These are phyloP conservation scores for Talaromyces sp. DNA, from an alignment of 2,329 filamentous ascomycete genomes.

Conservation along the genomic window DNA sequence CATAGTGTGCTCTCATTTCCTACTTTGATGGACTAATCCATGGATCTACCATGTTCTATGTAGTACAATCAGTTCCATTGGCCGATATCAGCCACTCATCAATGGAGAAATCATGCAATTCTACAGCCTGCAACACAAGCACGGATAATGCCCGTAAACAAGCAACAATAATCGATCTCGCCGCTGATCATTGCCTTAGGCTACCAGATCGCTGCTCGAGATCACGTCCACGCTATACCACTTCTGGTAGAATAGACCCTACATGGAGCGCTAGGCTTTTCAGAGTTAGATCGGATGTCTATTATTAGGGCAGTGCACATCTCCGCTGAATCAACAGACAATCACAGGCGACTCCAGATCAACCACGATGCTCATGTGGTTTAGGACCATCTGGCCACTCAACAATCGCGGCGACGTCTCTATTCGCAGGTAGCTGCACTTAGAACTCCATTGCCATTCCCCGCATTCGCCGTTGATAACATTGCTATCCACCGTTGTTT, in stretches of 20 bases:
- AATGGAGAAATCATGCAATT: not conserved
- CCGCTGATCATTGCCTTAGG: not conserved
- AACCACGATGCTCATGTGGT: not conserved
- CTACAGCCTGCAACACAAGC: not conserved
- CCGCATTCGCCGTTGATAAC: not conserved
- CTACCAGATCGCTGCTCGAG: not conserved
- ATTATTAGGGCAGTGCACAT: slow-evolving; percentile 1
- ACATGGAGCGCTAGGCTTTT: not conserved
- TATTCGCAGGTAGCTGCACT: not conserved
- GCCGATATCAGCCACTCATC: not conserved
- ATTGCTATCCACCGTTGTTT: slow-evolving; percentile 4
- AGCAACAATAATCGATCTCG: not conserved
- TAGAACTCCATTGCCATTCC: not conserved
- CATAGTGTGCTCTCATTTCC: too few species aligned
- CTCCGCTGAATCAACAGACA: not conserved
- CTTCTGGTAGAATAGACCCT: not conserved
- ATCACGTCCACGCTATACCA: not conserved
- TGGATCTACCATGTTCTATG: not conserved
- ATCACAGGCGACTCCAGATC: not conserved
- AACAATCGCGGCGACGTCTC: not conserved
- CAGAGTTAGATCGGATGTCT: not conserved
- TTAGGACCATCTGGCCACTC: not conserved
- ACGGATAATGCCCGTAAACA: not conserved
- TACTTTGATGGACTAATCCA: not conserved
- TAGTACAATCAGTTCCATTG: not conserved